Base-by-base conservation (phyloP, 257 asterid genomes). In the Salvia hispanica region DNA sequence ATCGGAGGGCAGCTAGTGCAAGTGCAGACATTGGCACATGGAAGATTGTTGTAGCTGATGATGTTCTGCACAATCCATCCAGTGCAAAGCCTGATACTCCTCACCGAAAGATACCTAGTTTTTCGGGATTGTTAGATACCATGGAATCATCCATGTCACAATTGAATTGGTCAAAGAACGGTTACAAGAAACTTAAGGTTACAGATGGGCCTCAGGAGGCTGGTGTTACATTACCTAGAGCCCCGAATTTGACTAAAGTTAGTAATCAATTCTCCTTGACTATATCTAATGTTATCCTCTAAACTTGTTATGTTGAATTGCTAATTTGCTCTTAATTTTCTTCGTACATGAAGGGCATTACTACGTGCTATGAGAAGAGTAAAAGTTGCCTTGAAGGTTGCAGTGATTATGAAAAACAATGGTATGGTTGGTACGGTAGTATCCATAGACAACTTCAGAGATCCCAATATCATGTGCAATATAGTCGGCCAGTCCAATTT, bases 1-100 rank as follows among this genome's bases (percentile, higher is more conserved):
- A 85, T 50, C 90, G 97, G 60, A 90, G 98, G 79, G 77, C 94
- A 4, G 97, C 96, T 74, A 90, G 99, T 86, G 99, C 96, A 9
- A 74, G 84, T 86, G 96, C 97, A 71, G 97, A 90, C 72, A 86
- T 88, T 58, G 78, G 92, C 56, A 70, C 91, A 11, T 93, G 92
- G 95, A 86, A 90, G 53, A 82, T 90, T 72, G 74, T 78, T 6
- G 76, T 90, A 67, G 79, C 76, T 55, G 90, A 83, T 69, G 87
- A 79, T 72, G 72, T 47, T 62, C 62, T 59, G 28, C 70, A 64
- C 8, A 71, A 80, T 66, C 64, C 85, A 62, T 73, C 92, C 37
- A 64, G 65, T 73, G 73, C 60, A 54, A 76, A 75, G 58, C 78
- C 74, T 5, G 83, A 73, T 55, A 83, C 66, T 15, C 92, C 87